Evolutionary conservation across 148 eudicot genomes (phyloP), one percentile per base, ranked within the genome.

Genomic region (Vaccinium vitisidaea): DNA sequence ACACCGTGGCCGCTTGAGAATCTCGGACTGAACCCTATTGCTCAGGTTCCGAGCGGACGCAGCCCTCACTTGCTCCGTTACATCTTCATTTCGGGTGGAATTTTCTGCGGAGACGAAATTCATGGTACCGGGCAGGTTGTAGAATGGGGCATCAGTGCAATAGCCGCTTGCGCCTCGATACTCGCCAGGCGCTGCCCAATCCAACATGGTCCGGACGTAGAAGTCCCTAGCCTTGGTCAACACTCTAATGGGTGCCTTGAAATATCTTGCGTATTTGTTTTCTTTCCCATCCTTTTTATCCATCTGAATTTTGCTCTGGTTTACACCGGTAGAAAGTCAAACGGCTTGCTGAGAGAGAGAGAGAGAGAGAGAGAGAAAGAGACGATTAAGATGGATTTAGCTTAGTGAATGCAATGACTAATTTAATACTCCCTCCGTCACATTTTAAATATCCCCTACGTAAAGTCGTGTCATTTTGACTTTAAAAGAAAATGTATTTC

Each of bases 141-240:
- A 50, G 81, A 76, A 16, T 7, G 83, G 87, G 6, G 83, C 43
- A 0, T 89, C 67, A 0, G 91, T 86, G 9, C 86, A 87, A 25
- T 27, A 78, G 58, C 48, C 75, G 1, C 8, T 13, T 5, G 27
- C 27, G 56, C 86, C 77, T 13, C 75, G 53, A 2, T 11, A 30
- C 39, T 83, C 79, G 3, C 76, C 52, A 5, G 80, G 67, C 2
- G 85, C 89, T 12, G 90, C 88, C 48, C 90, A 90, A 1, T 58
- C 56, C 0, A 21, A 19, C 79, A 90, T 76, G 89, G 87, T 83
- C 2, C 48, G 32, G 21, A 86, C 67, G 86, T 92, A 92, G 3
- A 89, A 79, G 61, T 92, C 93, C 49, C 89, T 75, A 11, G 86
- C 90, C 70, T 83, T 89, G 84, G 27, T 83, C 6, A 92, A 65